These are phyloP conservation scores for Termitomyces sp. DNA, from an alignment of 768 basidiomycete species.

Conservation along the genomic window DNA sequence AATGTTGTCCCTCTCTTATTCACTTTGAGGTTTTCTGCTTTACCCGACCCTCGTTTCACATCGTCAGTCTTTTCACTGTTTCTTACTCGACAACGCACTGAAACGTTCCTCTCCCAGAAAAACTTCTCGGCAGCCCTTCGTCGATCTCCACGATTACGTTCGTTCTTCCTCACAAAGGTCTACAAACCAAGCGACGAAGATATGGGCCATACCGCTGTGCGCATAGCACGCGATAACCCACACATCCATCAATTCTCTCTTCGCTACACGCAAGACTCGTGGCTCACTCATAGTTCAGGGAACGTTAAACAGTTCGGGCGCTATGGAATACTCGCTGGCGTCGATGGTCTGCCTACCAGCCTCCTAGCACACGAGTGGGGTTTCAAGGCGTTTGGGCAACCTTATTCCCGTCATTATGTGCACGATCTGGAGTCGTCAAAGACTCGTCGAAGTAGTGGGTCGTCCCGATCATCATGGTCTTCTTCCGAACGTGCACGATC, in stretches of 20 bases:
- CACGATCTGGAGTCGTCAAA: slow-evolving; percentile 11
- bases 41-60: slow-evolving; percentile 27
- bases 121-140: slow-evolving; percentile 26
- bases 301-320: slow-evolving; percentile 26
- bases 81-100: background rate
- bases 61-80: slow-evolving; percentile 19
- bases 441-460: slow-evolving; percentile 5
- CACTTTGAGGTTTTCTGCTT: slow-evolving; percentile 30
- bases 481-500: slow-evolving; percentile 11
- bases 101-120: slow-evolving; percentile 14
- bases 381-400: slow-evolving; percentile 11
- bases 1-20: slow-evolving; percentile 23
- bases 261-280: slow-evolving; percentile 26
- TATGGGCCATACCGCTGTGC: slow-evolving; percentile 22
- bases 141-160: slow-evolving; percentile 21
- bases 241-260: slow-evolving; percentile 25
- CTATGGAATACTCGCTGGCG: slow-evolving; percentile 18
- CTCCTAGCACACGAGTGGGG: slow-evolving; percentile 15
- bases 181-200: slow-evolving; percentile 30
- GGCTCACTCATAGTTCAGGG: slow-evolving; percentile 27
- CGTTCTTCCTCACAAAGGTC: slow-evolving; percentile 29
- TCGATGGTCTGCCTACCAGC: slow-evolving; percentile 9
- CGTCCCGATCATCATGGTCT: slow-evolving; percentile 13
- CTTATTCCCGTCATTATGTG: slow-evolving; percentile 11
- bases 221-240: slow-evolving; percentile 25